Percentiles rank a stretch among this genome's conserved stretches.
These are phyloP conservation scores for Rhododendron henanense DNA, from an alignment of 148 eudicot genomes.

Conservation along the genomic window DNA sequence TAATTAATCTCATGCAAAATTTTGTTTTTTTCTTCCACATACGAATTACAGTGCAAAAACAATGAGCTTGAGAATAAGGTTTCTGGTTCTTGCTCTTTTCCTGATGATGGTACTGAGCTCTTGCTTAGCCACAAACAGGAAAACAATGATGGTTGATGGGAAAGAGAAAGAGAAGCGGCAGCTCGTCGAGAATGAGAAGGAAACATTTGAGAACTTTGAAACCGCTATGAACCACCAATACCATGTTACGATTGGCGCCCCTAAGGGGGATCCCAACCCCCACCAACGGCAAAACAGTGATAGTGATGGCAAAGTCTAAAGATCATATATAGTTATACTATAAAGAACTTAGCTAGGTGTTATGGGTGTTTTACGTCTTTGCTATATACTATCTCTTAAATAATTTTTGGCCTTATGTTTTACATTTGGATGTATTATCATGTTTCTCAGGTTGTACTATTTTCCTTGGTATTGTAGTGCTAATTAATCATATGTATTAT, in stretches of 20 bases:
- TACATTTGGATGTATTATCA: not conserved
- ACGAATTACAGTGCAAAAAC: not conserved
- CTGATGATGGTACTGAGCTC: slow-evolving; percentile 8
- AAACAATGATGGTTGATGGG: not conserved
- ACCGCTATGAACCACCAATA: not conserved
- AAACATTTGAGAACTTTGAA: not conserved
- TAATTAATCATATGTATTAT: no score
- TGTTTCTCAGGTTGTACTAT: no score
- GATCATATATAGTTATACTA: not conserved
- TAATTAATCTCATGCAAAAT: not conserved
- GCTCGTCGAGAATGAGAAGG: not conserved
- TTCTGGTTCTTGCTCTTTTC: slow-evolving; percentile 2
- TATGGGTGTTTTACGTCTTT: not conserved
- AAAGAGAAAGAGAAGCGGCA: not conserved
- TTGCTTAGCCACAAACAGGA: not conserved
- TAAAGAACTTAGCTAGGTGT: not conserved
- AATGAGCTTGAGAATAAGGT: slow-evolving; percentile 6
- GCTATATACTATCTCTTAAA: not conserved
- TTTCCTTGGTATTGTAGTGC: no score
- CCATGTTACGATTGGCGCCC: not conserved
- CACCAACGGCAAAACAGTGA: no score
- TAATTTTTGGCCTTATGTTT: not conserved
- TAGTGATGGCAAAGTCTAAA: not conserved
- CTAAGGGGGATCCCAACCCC: accelerated
- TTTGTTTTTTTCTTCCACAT: not conserved